Conservation (phyloP, 345 rosid species). For the Populus davidiana region DNA sequence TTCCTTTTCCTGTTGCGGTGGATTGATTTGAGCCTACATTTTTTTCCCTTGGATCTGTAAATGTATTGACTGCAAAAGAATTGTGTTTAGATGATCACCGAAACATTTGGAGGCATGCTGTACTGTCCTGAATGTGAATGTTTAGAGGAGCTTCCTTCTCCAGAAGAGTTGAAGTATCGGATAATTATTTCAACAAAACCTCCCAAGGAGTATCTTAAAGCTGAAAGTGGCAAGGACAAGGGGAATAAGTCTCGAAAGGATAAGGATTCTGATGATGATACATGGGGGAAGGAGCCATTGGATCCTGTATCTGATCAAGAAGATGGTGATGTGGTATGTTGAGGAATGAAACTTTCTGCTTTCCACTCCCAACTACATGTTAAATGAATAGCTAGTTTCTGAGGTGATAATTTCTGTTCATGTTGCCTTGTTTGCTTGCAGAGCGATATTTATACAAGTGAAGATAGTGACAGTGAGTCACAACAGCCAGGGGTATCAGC, state of each 20-base stretch:
- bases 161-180: constrained; percentile 55
- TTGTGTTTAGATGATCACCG: constrained; percentile 49
- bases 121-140: constrained; percentile 42
- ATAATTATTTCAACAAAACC: constrained; percentile 67
- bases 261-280: constrained; percentile 48
- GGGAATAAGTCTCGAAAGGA: constrained; percentile 29
- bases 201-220: constrained; percentile 47
- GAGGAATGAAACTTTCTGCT: neutral
- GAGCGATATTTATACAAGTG: constrained; percentile 25
- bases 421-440: constrained; percentile 13
- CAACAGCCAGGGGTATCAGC: constrained; percentile 4
- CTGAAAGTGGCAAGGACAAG: constrained; percentile 28
- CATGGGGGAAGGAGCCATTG: constrained; percentile 39
- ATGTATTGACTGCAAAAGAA: neutral
- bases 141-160: constrained; percentile 62
- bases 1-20: constrained; percentile 14
- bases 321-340: constrained; percentile 19
- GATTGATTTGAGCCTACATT: neutral
- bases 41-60: neutral
- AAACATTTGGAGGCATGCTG: constrained; percentile 52
- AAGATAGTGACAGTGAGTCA: constrained; percentile 21
- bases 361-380: neutral
- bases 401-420: neutral
- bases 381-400: neutral
- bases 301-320: constrained; percentile 32